Base-by-base conservation (phyloP, 2,329 filamentous ascomycete genomes). In the Geosmithia putterillii region DNA sequence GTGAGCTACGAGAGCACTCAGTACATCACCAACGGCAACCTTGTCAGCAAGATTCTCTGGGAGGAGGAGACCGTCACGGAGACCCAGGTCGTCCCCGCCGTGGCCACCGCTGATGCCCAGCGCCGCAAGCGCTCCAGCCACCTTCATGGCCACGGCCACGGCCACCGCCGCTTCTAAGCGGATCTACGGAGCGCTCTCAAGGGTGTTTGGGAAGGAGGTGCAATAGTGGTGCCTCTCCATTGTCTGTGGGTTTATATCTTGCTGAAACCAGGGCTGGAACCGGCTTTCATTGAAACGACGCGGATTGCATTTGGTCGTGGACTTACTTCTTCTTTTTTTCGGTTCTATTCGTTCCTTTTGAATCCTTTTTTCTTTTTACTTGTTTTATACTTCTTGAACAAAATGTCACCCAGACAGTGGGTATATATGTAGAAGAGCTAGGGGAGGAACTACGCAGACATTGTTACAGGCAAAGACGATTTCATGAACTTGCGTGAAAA, bases 31-130 rank as follows among this genome's bases (percentile, higher is more conserved):
- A 60, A 61, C 8, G 67, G 67, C 42, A 63, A 65, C 38, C 51
- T 67, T 7, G 71, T 81, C 12, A 66, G 66, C 47, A 70, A 79
- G 60, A 67, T 81, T 19, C 56, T 77, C 12, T 76, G 73, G 69
- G 69, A 73, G 42, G 66, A 79, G 58, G 66, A 73, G 39, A 53
- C 69, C 4, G 66, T 77, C 22, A 76, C 69, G 42, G 70, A 76
- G 15, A 76, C 71, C 1, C 58, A 68, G 44, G 55, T 65, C 21
- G 53, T 62, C 20, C 56, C 59, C 19, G 65, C 65, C 2, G 56
- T 62, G 5, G 69, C 69, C 1, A 58, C 65, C n/a, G 62, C 62
- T 2, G 54, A 57, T 10, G 56, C 46, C 10, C 48, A 47, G 19
- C 53, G 50, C 17, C 12, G n/a, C 15, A 37, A 38, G 38, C 25